Percentiles rank a stretch among this genome's conserved stretches.
phyloP scores from a whole-genome alignment of 805 yeast genomes.

The Cyberlindnera xylosilytica region DNA sequence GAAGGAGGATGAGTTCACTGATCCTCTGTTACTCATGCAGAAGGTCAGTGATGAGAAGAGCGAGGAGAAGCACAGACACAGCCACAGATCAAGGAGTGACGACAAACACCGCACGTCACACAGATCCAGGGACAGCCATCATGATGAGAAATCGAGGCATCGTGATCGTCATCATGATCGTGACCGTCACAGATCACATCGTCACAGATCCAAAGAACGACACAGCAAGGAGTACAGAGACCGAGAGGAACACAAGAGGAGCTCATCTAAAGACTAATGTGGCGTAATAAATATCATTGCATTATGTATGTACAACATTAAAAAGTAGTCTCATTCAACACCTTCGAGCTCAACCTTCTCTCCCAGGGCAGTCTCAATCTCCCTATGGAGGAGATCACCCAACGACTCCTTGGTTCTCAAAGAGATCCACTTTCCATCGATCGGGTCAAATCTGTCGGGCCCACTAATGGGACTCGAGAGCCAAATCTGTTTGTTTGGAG shows the following conservation, averaged over 20 bases:
- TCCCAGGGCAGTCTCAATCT: slow-evolving; percentile 23
- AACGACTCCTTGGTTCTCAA: slow-evolving; percentile 57
- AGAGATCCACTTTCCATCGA: slow-evolving; percentile 75
- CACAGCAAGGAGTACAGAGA: slow-evolving; percentile 4
- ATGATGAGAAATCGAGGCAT: not conserved
- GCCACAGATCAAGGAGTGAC: slow-evolving; percentile 2
- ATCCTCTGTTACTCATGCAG: slow-evolving; percentile 25
- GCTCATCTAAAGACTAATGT: not conserved
- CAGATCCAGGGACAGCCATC: not conserved
- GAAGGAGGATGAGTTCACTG: slow-evolving; percentile 24
- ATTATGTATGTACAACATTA: too few species aligned
- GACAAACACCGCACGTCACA: too few species aligned
- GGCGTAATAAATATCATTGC: too few species aligned
- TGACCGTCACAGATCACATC: too few species aligned
- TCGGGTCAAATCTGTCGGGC: slow-evolving; percentile 79
- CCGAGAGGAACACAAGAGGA: slow-evolving; percentile 1
- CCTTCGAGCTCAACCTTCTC: slow-evolving; percentile 23
- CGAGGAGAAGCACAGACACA: not conserved
- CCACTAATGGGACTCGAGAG: slow-evolving; percentile 90
- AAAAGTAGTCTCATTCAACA: slow-evolving; percentile 11
- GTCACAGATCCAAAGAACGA: too few species aligned
- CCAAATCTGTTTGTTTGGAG: slow-evolving; percentile 98
- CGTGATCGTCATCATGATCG: not conserved
- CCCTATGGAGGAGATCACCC: slow-evolving; percentile 30
- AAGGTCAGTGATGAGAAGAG: not conserved